Evolutionary conservation across 2,329 filamentous ascomycete species (phyloP), one percentile per base, ranked within the genome.

Genomic region (Ilyonectria mors-panacis): DNA sequence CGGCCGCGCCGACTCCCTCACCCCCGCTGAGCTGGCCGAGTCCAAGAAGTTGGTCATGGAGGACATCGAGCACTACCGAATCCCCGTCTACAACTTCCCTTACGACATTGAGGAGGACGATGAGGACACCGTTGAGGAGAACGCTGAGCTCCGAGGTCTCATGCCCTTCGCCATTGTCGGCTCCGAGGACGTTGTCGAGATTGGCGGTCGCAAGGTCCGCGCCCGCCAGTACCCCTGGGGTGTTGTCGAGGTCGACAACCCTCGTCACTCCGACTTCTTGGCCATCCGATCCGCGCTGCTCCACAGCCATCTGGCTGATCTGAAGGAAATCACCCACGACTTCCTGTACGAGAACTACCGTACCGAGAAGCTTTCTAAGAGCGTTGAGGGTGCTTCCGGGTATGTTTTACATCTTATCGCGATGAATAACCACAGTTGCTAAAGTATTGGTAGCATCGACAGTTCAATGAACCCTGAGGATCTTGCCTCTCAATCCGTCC

Each of bases 21-120:
- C 96, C 63, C 96, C 96, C 44, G 92, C 94, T 74, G 96, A 99
- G 86, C 89, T 99, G 71, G 96, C 96, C 74, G 96, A 99, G 85
- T 98, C 95, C 75, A 99, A 99, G 91, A 99, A 98, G 89, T 90
- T 99, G 69, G 95, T 99, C 79, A 99, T 99, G 96, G 96, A 99
- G 87, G 96, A 99, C 81, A 99, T 99, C 76, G 96, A 99, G 85
- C 96, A 99, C 85, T 99, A 99, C 87, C 93, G 96, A 80, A 99
- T 99, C 76, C 96, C 96, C 53, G 95, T 99, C 73, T 99, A 99
- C 90, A 99, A 99, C 89, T 99, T 99, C 88, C 96, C 96, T 56
- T 99, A 99, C 86, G 96, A 99, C 77, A 97, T 99, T 69, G 96
- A 99, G 84, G 96, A 99, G 87, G 96, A 99, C 77, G 96, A 99